phyloP scores from a whole-genome alignment of 2,329 filamentous ascomycete genomes.

The Colletotrichum spaethianum region DNA sequence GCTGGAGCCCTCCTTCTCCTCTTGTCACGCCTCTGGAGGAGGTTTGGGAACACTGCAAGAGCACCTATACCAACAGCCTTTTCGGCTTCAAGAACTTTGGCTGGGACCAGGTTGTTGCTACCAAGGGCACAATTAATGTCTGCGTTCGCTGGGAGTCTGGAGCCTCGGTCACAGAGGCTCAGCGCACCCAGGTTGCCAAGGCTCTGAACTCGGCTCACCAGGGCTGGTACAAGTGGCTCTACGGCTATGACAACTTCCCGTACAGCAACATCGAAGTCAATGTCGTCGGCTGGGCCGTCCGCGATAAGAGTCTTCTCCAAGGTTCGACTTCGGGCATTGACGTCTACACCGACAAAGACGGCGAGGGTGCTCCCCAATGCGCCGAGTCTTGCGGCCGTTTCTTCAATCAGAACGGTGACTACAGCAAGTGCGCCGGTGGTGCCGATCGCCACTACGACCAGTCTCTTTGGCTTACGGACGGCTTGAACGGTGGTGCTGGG shows the following conservation, averaged over 20 bases:
- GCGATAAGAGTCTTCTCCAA: conserved; percentile 53
- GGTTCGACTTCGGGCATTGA: conserved; percentile 54
- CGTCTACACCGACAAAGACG: conserved; percentile 59
- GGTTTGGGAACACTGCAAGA: conserved; percentile 50
- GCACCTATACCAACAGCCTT: conserved; percentile 46
- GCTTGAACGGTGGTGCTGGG: conserved; percentile 59
- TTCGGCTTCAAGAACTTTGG: conserved; percentile 51
- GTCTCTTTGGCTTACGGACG: conserved; percentile 63
- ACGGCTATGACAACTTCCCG: conserved; percentile 61
- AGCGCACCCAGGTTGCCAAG: conserved; percentile 54
- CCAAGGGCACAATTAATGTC: conserved; percentile 51
- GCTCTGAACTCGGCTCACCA: conserved; percentile 53
- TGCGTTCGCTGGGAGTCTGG: conserved; percentile 62
- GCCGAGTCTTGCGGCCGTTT: conserved; percentile 57
- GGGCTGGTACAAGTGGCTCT: conserved; percentile 59
- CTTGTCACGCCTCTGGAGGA: conserved; percentile 47
- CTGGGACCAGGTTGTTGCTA: conserved; percentile 52
- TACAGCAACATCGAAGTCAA: conserved; percentile 55
- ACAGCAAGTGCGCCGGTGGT: conserved; percentile 55
- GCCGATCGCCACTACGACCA: conserved; percentile 59
- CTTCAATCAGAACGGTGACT: conserved; percentile 60
- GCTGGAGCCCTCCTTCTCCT: conserved; percentile 49
- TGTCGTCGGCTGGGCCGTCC: conserved; percentile 61
- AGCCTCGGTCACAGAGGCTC: conserved; percentile 52
- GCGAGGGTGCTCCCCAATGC: conserved; percentile 58